Percentiles rank a stretch among this genome's conserved stretches.
These are phyloP conservation scores for Claviceps capensis DNA, from an alignment of 2,329 filamentous ascomycete species.

Conservation along the genomic window DNA sequence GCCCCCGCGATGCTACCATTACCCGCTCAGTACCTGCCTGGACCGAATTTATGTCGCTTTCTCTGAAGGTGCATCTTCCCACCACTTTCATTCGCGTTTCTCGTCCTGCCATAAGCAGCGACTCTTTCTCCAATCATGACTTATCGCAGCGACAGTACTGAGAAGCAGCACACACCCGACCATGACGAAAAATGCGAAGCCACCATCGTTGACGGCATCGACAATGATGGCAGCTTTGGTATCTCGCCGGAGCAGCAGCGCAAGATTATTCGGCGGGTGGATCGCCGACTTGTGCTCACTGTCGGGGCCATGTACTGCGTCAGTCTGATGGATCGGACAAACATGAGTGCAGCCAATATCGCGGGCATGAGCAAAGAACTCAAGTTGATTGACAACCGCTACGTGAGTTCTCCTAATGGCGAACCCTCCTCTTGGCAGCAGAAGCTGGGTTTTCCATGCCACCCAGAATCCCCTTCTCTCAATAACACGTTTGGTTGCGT, in stretches of 20 bases:
- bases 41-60: too few species aligned
- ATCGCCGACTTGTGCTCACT: slow-evolving; percentile 48
- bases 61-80: too few species aligned
- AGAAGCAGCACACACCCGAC: slow-evolving; percentile 13
- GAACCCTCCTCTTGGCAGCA: background rate
- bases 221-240: slow-evolving; percentile 27
- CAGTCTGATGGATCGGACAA: slow-evolving; percentile 67
- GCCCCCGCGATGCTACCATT: too few species aligned
- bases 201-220: slow-evolving; percentile 28
- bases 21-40: too few species aligned
- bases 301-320: slow-evolving; percentile 59
- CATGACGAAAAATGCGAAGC: slow-evolving; percentile 12
- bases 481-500: background rate
- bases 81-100: too few species aligned
- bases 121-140: slow-evolving; percentile 10
- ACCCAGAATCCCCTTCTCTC: too few species aligned
- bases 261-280: slow-evolving; percentile 55
- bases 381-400: slow-evolving; percentile 29
- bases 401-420: slow-evolving; percentile 19
- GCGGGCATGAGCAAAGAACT: slow-evolving; percentile 46
- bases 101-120: too few species aligned
- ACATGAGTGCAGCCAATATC: slow-evolving; percentile 58
- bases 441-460: too few species aligned
- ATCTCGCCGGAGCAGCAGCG: slow-evolving; percentile 50
- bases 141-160: slow-evolving; percentile 8